Conservation (phyloP, 2,329 filamentous ascomycete species). For the Fusarium sp. region DNA sequence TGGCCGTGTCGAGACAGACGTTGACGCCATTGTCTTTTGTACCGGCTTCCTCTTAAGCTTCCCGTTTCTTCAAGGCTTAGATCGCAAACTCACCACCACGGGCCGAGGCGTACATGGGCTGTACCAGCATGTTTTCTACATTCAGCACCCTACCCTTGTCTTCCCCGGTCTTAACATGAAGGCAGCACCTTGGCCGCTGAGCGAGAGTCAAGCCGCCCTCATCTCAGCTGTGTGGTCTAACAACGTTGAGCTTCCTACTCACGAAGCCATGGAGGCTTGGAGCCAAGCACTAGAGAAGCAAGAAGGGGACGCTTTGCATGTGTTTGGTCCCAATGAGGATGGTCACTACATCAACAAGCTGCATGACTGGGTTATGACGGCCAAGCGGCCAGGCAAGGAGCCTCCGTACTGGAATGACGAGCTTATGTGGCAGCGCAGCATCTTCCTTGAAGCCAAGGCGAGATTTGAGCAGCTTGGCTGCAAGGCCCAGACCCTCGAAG, state of each 20-base stretch:
- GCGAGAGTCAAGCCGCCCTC: constrained; percentile 84
- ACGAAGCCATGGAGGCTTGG: constrained; percentile 78
- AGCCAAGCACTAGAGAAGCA: constrained; percentile 74
- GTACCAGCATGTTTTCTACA: constrained; percentile 86
- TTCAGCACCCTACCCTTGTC: constrained; percentile 81
- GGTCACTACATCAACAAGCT: constrained; percentile 79
- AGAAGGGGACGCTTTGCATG: constrained; percentile 53
- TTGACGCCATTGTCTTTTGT: constrained; percentile 88
- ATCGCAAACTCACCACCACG: constrained; percentile 71
- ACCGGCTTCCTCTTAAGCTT: constrained; percentile 92
- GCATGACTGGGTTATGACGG: constrained; percentile 71
- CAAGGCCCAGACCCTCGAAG: constrained; percentile 74
- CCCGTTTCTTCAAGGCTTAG: constrained; percentile 74
- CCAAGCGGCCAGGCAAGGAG: constrained; percentile 71
- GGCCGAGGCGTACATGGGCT: constrained; percentile 80
- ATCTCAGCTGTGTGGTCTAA: constrained; percentile 85
- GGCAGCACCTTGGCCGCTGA: constrained; percentile 88
- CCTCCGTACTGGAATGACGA: constrained; percentile 81
- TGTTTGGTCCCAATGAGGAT: constrained; percentile 63
- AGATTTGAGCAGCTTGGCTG: constrained; percentile 78
- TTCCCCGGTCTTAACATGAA: constrained; percentile 84
- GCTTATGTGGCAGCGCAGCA: constrained; percentile 79
- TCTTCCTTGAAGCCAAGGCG: constrained; percentile 79
- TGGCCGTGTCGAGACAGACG: constrained; percentile 72
- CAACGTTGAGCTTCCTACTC: constrained; percentile 74